Base-by-base conservation (phyloP, 495 filamentous ascomycete genomes). In the Jackrogersella minutella region DNA sequence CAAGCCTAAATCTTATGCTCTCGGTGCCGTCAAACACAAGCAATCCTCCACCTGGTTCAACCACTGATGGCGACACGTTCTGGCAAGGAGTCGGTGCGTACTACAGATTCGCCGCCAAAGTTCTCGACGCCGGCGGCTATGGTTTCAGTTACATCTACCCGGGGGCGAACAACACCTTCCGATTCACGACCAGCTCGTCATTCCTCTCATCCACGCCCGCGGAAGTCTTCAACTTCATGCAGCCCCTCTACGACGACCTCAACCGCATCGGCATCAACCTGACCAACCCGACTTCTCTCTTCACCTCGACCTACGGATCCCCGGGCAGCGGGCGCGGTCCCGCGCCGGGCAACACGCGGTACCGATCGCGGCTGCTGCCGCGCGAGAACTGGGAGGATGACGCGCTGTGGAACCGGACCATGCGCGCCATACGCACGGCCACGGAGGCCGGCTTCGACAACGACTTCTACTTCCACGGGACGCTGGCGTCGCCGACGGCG, bases 331-430 rank as follows among this genome's bases (percentile, higher is more conserved):
- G 78, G 69, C 13, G 72, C 69, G 68, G 73, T 70, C 54, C 53
- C 71, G 19, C 68, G 69, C 43, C 75, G 13, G 62, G 55, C 34
- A 69, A 64, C 62, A 72, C 58, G 41, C 37, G 65, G 30, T 61
- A 71, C 64, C 77, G 80, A 14, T 84, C 80, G 6, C 82, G 85
- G 8, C 77, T 87, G 0, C 81, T 86, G 66, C 85, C 85, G 1
- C 76, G 80, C 13, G 62, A 59, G 4, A 81, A 84, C 70, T 86
- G 78, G 70, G 74, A 76, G 1, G 63, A 74, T 62, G 63, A 74
- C 66, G 49, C 1, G 2, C 79, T 82, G 33, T 85, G 81, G 44
- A 71, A 77, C 56, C 78, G 81, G 44, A 81, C 76, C 26, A 79
- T 83, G 52, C 54, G 69, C n/a, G 82, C 84, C 1, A 80, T 79